Evolutionary conservation across 139 green algal genomes (phyloP).

Genomic region (Coccomyxa sp.): DNA sequence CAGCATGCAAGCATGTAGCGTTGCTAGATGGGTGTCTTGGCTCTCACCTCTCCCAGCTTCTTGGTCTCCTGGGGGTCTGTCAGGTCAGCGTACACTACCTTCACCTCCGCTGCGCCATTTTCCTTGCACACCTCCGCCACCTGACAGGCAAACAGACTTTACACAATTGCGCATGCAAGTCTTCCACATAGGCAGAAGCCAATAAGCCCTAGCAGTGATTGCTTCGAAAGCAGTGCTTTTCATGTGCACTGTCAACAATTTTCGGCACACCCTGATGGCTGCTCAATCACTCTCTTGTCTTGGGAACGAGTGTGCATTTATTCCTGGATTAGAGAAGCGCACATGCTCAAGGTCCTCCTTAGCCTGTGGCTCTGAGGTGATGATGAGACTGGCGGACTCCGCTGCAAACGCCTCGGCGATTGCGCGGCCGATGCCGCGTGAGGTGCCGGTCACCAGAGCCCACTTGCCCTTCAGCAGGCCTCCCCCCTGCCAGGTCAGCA

Average conservation of each 20-base stretch:
- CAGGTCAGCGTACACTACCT: constrained; percentile 11
- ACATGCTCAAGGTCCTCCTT: constrained; percentile 15
- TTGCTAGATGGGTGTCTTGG: background rate
- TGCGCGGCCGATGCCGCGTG: constrained; percentile 11
- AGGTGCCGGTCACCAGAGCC: constrained; percentile 19
- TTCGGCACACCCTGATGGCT: too few relatives aligned
- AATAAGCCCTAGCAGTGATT: too few relatives aligned
- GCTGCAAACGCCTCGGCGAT: constrained; percentile 16
- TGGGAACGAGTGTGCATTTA: too few relatives aligned
- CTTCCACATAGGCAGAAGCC: too few relatives aligned
- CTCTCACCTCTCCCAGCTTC: background rate
- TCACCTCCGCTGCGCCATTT: background rate
- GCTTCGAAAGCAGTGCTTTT: too few relatives aligned
- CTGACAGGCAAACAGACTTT: background rate
- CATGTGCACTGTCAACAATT: too few relatives aligned
- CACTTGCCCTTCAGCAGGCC: constrained; percentile 7
- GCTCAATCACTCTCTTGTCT: too few relatives aligned
- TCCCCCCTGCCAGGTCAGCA: too few relatives aligned
- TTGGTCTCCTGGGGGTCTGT: constrained; percentile 4
- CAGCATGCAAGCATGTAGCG: too few relatives aligned
- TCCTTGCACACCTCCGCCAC: constrained; percentile 2
- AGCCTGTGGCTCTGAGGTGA: background rate
- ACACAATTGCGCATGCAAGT: too few relatives aligned
- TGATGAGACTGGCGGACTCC: constrained; percentile 11
- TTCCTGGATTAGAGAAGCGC: background rate